Base-by-base conservation (phyloP, 345 rosid species). In the Hibiscus syriacus region DNA sequence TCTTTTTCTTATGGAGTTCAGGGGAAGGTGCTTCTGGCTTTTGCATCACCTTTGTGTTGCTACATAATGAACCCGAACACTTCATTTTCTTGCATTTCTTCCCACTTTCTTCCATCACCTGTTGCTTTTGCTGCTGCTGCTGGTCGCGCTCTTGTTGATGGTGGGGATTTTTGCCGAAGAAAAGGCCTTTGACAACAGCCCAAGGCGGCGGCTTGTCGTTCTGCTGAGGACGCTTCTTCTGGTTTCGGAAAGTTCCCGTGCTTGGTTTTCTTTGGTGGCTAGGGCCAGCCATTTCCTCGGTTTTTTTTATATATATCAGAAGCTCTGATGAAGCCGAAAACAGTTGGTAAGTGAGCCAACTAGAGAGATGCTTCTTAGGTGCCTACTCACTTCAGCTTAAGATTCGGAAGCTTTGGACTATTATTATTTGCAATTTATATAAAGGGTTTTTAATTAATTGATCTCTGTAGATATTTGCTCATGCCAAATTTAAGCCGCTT, bases 61-160 rank as follows among this genome's bases (percentile, higher is more conserved):
- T 88, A 71, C 95, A 88, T 5, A 88, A 70, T 8, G 95, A 88
- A 16, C 91, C 95, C 11, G 95, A 86, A 55, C 95, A 89, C 67
- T 72, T 88, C 76, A 86, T 78, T 71, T 88, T 88, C 88, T 88
- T 86, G 82, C 79, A 69, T 74, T 79, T 86, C 77, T 83, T 83
- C 74, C 71, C 74, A 1, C 72, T 48, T 17, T 82, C 82, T 50
- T 82, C 86, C 27, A 52, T 55, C 23, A 68, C 73, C 29, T 23
- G 72, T 3, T 70, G 78, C 52, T 75, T 43, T 25, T 56, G 68
- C 46, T 75, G 36, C 23, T 56, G 68, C 7, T 68, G 78, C 20
- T 48, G 39, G 23, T 62, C 69, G 17, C 36, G 55, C 3, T 25
- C 80, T 12, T 66, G 73, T 16, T 56, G 82, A 27, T 64, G 48